These are phyloP conservation scores for Epithele typhae DNA, from an alignment of 768 basidiomycete species.

Conservation along the genomic window DNA sequence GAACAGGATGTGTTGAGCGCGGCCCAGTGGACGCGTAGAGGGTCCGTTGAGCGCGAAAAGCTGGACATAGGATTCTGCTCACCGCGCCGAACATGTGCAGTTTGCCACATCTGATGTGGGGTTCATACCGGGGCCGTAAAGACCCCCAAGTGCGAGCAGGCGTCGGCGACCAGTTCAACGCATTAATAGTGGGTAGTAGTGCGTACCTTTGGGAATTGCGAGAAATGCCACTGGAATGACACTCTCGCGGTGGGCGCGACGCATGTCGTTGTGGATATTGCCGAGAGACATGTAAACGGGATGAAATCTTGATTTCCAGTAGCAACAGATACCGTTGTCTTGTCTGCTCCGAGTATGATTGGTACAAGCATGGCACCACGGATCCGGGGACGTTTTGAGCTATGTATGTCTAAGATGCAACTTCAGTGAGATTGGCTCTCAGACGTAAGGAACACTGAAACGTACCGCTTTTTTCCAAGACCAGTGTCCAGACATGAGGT, in stretches of 20 bases:
- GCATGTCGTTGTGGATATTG: slow-evolving; percentile 18
- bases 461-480: not conserved
- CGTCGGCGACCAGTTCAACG: not conserved
- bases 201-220: slow-evolving; percentile 28
- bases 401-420: not conserved
- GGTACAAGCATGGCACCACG: slow-evolving; percentile 9
- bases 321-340: slow-evolving; percentile 23
- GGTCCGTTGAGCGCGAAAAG: too few species aligned
- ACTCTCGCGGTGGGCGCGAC: slow-evolving; percentile 17
- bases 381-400: not conserved
- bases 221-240: slow-evolving; percentile 21
- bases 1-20: too few species aligned
- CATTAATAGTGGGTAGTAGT: not conserved
- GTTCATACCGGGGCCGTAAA: too few species aligned
- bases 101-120: too few species aligned
- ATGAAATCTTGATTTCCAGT: slow-evolving; percentile 25
- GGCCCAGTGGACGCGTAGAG: too few species aligned
- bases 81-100: too few species aligned
- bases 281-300: slow-evolving; percentile 25
- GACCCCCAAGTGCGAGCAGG: too few species aligned
- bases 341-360: slow-evolving; percentile 23
- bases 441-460: not conserved
- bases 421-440: not conserved
- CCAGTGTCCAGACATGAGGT: not conserved
- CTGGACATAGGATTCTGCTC: too few species aligned